Evolutionary conservation across 2,329 filamentous ascomycete genomes (phyloP), one percentile per base, ranked within the genome.

Genomic region (Aspergillus eucalypticola): DNA sequence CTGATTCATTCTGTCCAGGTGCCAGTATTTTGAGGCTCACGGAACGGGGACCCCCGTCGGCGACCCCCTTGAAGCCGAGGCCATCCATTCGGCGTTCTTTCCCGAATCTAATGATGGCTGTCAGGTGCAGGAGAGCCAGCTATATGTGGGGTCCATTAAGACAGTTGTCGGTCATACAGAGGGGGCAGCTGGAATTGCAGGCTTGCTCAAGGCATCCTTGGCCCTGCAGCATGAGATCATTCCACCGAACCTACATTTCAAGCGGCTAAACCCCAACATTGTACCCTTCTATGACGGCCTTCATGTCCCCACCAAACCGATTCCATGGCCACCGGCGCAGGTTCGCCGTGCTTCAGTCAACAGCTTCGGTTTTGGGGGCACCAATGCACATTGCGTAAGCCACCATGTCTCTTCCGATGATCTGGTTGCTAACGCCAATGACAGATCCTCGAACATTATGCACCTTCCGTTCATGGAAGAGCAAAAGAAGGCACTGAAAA

Each of bases 11-110:
- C 29, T 13, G 10, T 13, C 11, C 29, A 35, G 29, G 4, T 35
- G 44, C 23, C 75, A 78, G 54, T 79, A 72, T 59, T 77, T 79
- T 29, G 75, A 80, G 55, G 71, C 71, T 8, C 78, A 79, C 59
- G 76, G 76, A 15, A 79, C 78, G 1, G 78, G 77, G 19, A 75
- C 73, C 1, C 56, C 51, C 15, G 69, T 68, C 8, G 73, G 73
- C 2, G 73, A 75, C 54, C 70, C 72, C 10, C 32, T 64, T 19
- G 73, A 74, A 60, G 64, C 69, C 1, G 35, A 55, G 6, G 71
- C 71, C 19, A 48, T 48, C 25, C 11, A n/a, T 6, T 13, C n/a
- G 15, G 11, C 44, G 5, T 48, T 48, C 13, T 21, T 21, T 11
- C 11, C 29, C 2, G 11, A 35, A 13, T 13, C 29, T 3, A 0